Base-by-base conservation (phyloP, 2,329 filamentous ascomycete genomes). In the Penicillium sp. region DNA sequence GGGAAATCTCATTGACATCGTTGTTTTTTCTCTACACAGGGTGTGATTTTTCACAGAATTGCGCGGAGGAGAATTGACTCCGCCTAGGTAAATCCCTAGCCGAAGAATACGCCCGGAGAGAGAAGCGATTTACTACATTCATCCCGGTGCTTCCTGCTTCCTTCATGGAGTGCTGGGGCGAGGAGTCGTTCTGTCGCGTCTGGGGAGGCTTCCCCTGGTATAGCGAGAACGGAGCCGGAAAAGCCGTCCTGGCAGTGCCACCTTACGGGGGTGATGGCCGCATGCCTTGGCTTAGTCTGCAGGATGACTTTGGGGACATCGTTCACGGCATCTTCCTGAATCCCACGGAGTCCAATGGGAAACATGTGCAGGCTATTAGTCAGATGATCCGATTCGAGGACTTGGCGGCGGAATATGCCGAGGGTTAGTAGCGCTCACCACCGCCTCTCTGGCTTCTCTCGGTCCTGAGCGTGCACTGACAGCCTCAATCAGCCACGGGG, bases 241-340 rank as follows among this genome's bases (percentile, higher is more conserved):
- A 19, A 19, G 4, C 25, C n/a, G 42, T 45, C 42, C n/a, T 45
- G 16, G n/a, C 16, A 22, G n/a, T 22, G 5, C 42, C 42, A 10
- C 42, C 42, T 19, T 45, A 45, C 42, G 42, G 42, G 4, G 42
- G 42, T n/a, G n/a, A 45, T 5, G 42, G 42, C 42, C 16, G n/a
- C 42, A 45, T 45, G 42, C 42, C 42, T n/a, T 45, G 42, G 42
- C 6, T 45, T 2, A 45, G 42, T 22, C 10, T 45, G 42, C 10
- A 22, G n/a, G 42, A 45, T 22, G 42, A 45, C n/a, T 22, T 45
- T 22, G 42, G 42, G 14, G 42, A 45, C 7, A 45, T 45, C 16
- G n/a, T 45, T 45, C 42, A 45, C 25, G 42, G 42, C n/a, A 45
- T 45, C n/a, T 45, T 45, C 42, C 25, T 45, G 14, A n/a, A 45